Conservation (phyloP, 2,329 filamentous ascomycete species). For the Pseudocercospora ulei region DNA sequence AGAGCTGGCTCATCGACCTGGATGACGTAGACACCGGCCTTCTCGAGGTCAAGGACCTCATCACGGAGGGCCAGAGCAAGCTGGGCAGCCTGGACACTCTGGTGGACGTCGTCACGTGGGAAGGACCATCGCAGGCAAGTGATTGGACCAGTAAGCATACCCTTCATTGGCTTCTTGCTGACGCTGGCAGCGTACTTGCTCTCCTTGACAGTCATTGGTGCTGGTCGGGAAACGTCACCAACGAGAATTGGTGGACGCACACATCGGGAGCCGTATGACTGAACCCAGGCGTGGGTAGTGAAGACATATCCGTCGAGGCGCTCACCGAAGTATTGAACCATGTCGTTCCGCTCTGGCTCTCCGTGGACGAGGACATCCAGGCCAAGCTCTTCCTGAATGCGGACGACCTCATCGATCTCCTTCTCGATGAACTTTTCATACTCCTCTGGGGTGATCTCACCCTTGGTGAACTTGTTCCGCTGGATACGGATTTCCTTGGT, state of each 20-base stretch:
- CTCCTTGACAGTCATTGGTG: conserved; percentile 99
- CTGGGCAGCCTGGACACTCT: conserved; percentile 97
- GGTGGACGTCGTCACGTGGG: conserved; percentile 98
- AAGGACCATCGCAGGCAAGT: conserved; percentile 99
- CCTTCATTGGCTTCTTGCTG: conserved; percentile 99
- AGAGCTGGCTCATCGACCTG: conserved; percentile 99
- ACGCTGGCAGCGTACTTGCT: conserved; percentile 95
- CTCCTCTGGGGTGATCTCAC: conserved; percentile 79
- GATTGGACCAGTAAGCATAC: conserved; percentile 98
- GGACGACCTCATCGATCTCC: conserved; percentile 90
- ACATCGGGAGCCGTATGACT: conserved; percentile 96
- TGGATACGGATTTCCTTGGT: conserved; percentile 96
- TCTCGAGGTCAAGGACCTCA: conserved; percentile 95
- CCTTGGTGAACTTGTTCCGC: conserved; percentile 98
- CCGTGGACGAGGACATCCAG: conserved; percentile 97
- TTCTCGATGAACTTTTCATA: conserved; percentile 99
- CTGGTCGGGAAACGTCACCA: conserved; percentile 93
- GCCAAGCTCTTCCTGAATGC: conserved; percentile 95
- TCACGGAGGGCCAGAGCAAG: conserved; percentile 96
- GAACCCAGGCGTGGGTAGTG: conserved; percentile 98
- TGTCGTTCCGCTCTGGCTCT: conserved; percentile 99
- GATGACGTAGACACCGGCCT: conserved; percentile 93
- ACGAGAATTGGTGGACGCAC: conserved; percentile 97
- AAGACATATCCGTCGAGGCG: conserved; percentile 93
- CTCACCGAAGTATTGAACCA: conserved; percentile 99